Evolutionary conservation across 768 basidiomycete species (phyloP), one percentile per base, ranked within the genome.

Genomic region (Podaxis carcinomalis): DNA sequence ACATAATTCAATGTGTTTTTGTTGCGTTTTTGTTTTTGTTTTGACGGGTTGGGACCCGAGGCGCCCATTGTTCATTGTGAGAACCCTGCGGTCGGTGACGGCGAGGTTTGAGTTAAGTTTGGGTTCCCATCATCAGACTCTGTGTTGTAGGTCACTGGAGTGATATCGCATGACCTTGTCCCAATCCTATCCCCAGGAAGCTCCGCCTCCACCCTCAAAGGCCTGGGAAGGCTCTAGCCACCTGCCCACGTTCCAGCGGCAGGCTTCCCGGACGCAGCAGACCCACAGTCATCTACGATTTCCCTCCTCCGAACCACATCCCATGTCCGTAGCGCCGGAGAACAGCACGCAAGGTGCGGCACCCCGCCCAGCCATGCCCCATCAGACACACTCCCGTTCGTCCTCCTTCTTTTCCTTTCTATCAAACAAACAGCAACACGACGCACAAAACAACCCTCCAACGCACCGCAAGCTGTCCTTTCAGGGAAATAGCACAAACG

Each of bases 391-490:
- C 68, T 66, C 79, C 37, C 83, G 86, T 42, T 78, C 85, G n/a
- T 73, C 83, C 5, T 88, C 87, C 27, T 85, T 87, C 76, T 88
- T 88, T 70, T 82, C 84, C 16, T 86, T 88, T 70, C 78, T 78
- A 50, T 61, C 65, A 63, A 76, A 68, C 64, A 82, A 75, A 62
- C 72, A 72, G 27, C 53, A 59, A 11, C 35, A 39, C 40, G 21
- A 14, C 49, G 9, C 28, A 6, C 37, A 23, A 25, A 19, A n/a
- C 36, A 37, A 39, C 39, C 9, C 39, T 42, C 16, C 25, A 23
- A 25, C 49, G 2, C 36, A 51, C 25, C 57, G 36, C 37, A 51
- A 52, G 27, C 37, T 49, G 39, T 51, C 56, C 28, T 16, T 46
- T 23, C 44, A 27, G 28, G 42, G 51, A 55, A 52, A 16, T 64